Conservation (phyloP, 2,329 filamentous ascomycete genomes). For the Alternaria hordeiaustralica region DNA sequence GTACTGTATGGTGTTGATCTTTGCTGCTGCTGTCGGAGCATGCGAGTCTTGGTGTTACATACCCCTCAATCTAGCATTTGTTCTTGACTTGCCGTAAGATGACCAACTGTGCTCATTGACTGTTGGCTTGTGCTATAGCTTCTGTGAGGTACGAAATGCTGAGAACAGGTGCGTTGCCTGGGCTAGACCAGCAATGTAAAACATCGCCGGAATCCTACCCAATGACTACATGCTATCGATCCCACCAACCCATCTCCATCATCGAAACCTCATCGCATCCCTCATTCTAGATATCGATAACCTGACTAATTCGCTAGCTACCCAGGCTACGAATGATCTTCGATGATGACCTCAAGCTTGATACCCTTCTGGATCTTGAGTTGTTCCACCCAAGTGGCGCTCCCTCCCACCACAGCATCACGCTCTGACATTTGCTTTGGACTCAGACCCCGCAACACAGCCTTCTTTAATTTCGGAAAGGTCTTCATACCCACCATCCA, state of each 20-base stretch:
- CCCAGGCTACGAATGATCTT: neutral
- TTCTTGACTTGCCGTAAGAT: neutral
- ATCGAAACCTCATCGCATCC: too few relatives aligned
- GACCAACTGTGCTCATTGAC: neutral
- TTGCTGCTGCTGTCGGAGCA: neutral
- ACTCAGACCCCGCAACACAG: neutral
- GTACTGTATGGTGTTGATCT: neutral
- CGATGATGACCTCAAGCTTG: neutral
- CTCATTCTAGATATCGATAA: too few relatives aligned
- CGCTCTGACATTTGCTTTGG: too few relatives aligned
- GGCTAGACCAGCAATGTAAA: too few relatives aligned
- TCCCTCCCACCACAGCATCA: neutral
- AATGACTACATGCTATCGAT: neutral
- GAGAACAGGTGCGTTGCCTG: neutral
- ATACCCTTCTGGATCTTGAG: neutral
- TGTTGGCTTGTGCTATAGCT: neutral
- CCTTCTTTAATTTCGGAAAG: neutral
- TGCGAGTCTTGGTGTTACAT: slow-evolving; percentile 7
- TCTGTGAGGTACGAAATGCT: neutral
- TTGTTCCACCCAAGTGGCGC: neutral
- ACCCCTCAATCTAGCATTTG: slow-evolving; percentile 10
- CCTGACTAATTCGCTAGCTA: neutral
- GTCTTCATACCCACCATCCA: neutral
- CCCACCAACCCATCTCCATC: too few relatives aligned
- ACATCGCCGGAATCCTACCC: neutral